Base-by-base conservation (phyloP, 495 filamentous ascomycete species). In the Trichoderma asperelloides region DNA sequence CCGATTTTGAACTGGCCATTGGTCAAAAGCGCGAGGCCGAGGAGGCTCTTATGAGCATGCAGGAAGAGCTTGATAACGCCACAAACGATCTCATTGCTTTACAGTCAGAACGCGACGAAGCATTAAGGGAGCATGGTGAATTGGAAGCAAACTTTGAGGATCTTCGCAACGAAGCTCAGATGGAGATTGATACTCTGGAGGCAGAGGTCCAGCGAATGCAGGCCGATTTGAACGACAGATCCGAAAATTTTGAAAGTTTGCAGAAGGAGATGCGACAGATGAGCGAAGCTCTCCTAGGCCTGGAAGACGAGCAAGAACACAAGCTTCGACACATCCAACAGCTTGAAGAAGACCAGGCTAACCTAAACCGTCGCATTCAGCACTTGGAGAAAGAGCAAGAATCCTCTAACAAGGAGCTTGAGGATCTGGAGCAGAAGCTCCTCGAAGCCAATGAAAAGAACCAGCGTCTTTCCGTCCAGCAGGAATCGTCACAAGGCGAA, bases 261-360 rank as follows among this genome's bases (percentile, higher is more conserved):
- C 93, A 97, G 69, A 86, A 87, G 49, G 94, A 98, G 79, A 93
- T 98, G 86, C 89, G 92, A 63, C 88, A 89, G 65, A 88, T 96
- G 71, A 92, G 89, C 69, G 93, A 97, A 69, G 87, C 87, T 7
- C 84, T 97, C 16, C 83, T 97, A 43, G 80, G 89, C 63, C 82
- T 98, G 0, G 95, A 97, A 73, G 93, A 97, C 76, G 91, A 93
- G 68, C 88, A 92, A 63, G 87, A 88, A 66, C 83, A 80, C 68
- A 86, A 89, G 73, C 71, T 77, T 11, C 75, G 74, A 45, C 82
- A 85, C 68, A 87, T 91, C 71, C 82, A 91, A 73, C 83, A 91
- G 68, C 82, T 93, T n/a, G 85, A 93, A 76, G 82, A 87, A 65
- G 89, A 93, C 71, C 82, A 95, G 18, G 80, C 55, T 7, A 60